Percentiles rank a stretch among this genome's conserved stretches.
phyloP scores from a whole-genome alignment of 2,329 filamentous ascomycete genomes.

The Botrytis elliptica region DNA sequence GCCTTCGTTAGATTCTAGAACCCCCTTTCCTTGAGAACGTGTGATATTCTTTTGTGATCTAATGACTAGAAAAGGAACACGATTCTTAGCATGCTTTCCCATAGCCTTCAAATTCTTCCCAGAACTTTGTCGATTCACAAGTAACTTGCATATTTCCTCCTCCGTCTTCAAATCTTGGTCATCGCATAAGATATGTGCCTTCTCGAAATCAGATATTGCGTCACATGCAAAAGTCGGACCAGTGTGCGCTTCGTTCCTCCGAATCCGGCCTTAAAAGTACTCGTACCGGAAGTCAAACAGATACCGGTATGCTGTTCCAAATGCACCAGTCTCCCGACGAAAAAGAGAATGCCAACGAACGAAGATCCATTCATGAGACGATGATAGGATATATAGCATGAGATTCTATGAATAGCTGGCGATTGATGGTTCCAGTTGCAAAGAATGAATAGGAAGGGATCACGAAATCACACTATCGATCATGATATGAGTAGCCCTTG shows the following conservation, averaged over 20 bases:
- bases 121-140: neutral
- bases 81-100: neutral
- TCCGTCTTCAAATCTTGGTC: neutral
- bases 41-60: neutral
- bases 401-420: neutral
- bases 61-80: constrained; percentile 4
- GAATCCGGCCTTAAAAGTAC: neutral
- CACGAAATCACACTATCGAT: neutral
- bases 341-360: neutral
- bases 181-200: constrained; percentile 4
- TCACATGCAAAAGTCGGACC: neutral
- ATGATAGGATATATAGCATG: neutral
- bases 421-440: neutral
- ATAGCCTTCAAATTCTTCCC: neutral
- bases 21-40: neutral
- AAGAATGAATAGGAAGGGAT: neutral
- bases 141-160: neutral
- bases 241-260: constrained; percentile 10
- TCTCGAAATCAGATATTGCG: constrained; percentile 17
- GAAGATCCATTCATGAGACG: neutral
- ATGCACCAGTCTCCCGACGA: neutral
- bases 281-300: constrained; percentile 14
- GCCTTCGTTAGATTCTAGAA: constrained; percentile 8
- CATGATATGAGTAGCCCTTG: neutral
- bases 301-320: constrained; percentile 8